Evolutionary conservation across 2,329 filamentous ascomycete genomes (phyloP), one percentile per base, ranked within the genome.

Genomic region (Aspergillus hortae): DNA sequence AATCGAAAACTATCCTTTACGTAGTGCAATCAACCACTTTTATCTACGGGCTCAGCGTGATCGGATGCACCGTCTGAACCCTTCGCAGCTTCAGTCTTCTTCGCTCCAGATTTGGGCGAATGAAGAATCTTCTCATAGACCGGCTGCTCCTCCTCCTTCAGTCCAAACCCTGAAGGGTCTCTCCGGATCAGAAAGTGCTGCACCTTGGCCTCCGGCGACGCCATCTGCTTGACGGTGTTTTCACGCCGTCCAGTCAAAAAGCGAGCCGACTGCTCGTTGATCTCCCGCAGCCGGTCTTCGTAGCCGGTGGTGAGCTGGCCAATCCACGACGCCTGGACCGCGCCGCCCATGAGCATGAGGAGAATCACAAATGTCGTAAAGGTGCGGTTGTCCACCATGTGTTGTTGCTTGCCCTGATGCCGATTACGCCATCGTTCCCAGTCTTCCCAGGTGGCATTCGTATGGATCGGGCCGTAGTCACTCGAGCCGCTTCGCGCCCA

Each of bases 381-480:
- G 11, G 85, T 80, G 40, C 85, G 83, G 65, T 96, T 95, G 53
- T 87, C 89, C 73, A 92, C 85, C 88, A 48, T 85, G 46, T 66
- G 68, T 58, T 63, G 64, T 59, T 73, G 57, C 49, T 64, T 70
- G 62, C 55, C 63, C 65, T 60, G 77, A 69, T 65, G 77, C 70
- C 69, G 78, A 69, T 83, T 77, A 61, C 89, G 81, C 86, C 88
- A 95, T 42, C 80, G 80, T 74, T 96, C 90, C 92, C 92, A 96
- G 69, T 99, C 94, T 68, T 99, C 94, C 94, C 94, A 99, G 0
- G 94, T 97, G 1, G 90, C 94, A 68, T 97, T 97, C 61, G 76
- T 69, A 63, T 77, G 81, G 45, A 86, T 82, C 68, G 66, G 77
- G 51, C 63, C 74, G 62, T 64, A 60, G 1, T 61, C 49, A 3